These are phyloP conservation scores for Puccinia polysora DNA, from an alignment of 1,284 basidiomycete genomes.

Conservation along the genomic window DNA sequence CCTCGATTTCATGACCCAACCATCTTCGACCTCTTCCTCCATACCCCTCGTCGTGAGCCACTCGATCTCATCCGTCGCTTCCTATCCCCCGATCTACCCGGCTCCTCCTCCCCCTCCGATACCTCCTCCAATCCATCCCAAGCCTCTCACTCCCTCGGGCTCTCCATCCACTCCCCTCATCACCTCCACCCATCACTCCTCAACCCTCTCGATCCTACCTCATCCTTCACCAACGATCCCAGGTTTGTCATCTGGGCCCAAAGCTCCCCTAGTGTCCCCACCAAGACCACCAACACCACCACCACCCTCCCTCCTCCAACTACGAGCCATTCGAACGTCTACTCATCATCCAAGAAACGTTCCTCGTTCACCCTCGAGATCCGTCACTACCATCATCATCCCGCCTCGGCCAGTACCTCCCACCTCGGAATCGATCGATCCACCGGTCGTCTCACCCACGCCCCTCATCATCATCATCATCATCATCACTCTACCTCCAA, in stretches of 20 bases:
- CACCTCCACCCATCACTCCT: slow-evolving; percentile 55
- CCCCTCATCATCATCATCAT: neutral
- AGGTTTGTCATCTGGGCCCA: slow-evolving; percentile 77
- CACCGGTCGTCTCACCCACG: slow-evolving; percentile 7
- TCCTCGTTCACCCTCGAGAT: slow-evolving; percentile 19
- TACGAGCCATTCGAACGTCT: slow-evolving; percentile 43
- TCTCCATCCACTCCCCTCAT: slow-evolving; percentile 20
- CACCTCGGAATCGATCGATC: slow-evolving; percentile 32
- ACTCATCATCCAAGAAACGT: slow-evolving; percentile 12
- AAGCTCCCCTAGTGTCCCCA: slow-evolving; percentile 2
- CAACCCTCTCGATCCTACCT: neutral
- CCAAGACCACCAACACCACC: neutral
- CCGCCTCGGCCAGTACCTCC: slow-evolving; percentile 32
- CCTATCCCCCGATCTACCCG: slow-evolving; percentile 2
- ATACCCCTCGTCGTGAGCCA: slow-evolving; percentile 17
- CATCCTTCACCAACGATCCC: slow-evolving; percentile 61
- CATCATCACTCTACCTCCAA: too few relatives aligned
- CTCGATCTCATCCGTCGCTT: slow-evolving; percentile 43
- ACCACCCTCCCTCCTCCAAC: slow-evolving; percentile 24
- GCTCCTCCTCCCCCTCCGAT: slow-evolving; percentile 11
- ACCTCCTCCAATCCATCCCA: slow-evolving; percentile 6
- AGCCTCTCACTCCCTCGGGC: slow-evolving; percentile 1
- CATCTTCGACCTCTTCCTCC: slow-evolving; percentile 32
- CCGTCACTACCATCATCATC: slow-evolving; percentile 20
- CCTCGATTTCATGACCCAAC: slow-evolving; percentile 20